These are phyloP conservation scores for Microcera coccophila DNA, from an alignment of 2,329 filamentous ascomycete species.

Conservation along the genomic window DNA sequence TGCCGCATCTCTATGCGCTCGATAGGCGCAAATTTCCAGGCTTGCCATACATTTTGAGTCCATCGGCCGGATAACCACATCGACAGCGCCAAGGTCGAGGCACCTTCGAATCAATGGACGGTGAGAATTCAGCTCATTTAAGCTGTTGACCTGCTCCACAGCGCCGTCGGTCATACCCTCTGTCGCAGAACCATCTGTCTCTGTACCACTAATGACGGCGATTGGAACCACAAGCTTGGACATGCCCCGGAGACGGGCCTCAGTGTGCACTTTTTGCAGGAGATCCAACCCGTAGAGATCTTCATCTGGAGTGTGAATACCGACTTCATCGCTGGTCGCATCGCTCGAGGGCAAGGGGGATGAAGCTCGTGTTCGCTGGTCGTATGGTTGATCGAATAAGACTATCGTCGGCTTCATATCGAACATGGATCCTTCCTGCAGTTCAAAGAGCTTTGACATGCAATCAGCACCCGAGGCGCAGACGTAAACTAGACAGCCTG, in stretches of 20 bases:
- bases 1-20: conserved; percentile 70
- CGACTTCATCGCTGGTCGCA: conserved; percentile 31
- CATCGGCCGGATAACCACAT: conserved; percentile 79
- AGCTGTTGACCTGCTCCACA: conserved; percentile 33
- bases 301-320: conserved; percentile 42
- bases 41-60: conserved; percentile 69
- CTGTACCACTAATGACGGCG: conserved; percentile 46
- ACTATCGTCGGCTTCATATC: conserved; percentile 55
- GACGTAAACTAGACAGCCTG: conserved; percentile 44
- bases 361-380: conserved; percentile 39
- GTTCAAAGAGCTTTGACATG: conserved; percentile 49
- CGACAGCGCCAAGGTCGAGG: conserved; percentile 79
- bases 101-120: conserved; percentile 61
- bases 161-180: conserved; percentile 37
- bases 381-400: conserved; percentile 53
- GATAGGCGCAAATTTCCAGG: conserved; percentile 78
- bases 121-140: conserved; percentile 26
- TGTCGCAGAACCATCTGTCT: conserved; percentile 24
- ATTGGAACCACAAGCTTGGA: conserved; percentile 56
- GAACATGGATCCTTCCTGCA: conserved; percentile 50
- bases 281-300: conserved; percentile 54
- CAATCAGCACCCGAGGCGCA: conserved; percentile 53
- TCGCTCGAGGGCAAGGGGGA: conserved; percentile 45
- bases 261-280: conserved; percentile 54
- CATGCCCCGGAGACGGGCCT: conserved; percentile 53